Conservation (phyloP, 208 protist species). For the Crithidia acanthocephali region DNA sequence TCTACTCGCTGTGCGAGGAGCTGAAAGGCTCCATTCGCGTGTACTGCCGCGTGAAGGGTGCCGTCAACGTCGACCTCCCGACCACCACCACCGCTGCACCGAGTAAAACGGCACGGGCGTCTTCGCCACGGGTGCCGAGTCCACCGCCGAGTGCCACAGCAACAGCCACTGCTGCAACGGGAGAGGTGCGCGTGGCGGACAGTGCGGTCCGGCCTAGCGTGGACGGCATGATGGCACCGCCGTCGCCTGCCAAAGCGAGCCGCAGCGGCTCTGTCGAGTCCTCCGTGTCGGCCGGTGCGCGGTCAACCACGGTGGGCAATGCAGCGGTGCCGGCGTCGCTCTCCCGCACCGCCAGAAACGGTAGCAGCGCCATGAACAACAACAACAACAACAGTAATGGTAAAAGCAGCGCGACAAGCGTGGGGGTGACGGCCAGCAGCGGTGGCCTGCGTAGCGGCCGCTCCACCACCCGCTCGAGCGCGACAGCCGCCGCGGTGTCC, state of each 20-base stretch:
- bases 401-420: too few species aligned
- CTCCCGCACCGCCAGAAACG: too few species aligned
- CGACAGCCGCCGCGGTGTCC: not conserved
- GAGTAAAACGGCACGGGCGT: too few species aligned
- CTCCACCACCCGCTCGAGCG: constrained; percentile 22
- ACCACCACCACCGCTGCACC: not conserved
- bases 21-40: constrained; percentile 92
- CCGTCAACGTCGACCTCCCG: not conserved
- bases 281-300: constrained; percentile 18
- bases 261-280: constrained; percentile 22
- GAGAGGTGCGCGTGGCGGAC: too few species aligned
- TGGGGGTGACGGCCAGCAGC: too few species aligned
- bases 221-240: not conserved
- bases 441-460: constrained; percentile 18
- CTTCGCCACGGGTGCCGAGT: too few species aligned
- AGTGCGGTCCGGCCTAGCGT: not conserved
- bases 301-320: not conserved
- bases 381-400: too few species aligned
- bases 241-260: not conserved
- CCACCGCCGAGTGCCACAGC: too few species aligned
- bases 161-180: not conserved
- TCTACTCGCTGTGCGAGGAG: constrained; percentile 82
- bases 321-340: not conserved
- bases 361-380: too few species aligned
- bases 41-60: constrained; percentile 89